These are phyloP conservation scores for Debaryomyces hansenii DNA, from an alignment of 805 yeast genomes.

Conservation along the genomic window DNA sequence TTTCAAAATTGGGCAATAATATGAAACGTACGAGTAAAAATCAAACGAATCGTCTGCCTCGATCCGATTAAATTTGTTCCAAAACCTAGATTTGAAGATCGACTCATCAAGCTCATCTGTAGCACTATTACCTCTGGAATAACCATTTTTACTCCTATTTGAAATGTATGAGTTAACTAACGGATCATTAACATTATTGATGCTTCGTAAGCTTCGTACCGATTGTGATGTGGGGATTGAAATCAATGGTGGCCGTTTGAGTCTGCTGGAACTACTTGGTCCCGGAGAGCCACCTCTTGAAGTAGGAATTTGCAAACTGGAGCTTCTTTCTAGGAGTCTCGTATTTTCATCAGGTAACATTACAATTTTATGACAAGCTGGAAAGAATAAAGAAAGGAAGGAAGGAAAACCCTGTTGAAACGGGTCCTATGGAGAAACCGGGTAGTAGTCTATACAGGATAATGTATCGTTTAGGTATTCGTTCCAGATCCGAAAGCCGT, in stretches of 20 bases:
- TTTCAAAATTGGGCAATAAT: constrained; percentile 30
- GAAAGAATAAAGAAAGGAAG: no score
- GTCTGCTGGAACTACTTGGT: background rate
- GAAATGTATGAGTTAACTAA: constrained; percentile 11
- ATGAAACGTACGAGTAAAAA: constrained; percentile 26
- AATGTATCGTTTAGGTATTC: no score
- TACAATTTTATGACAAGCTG: no score
- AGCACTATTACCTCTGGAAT: background rate
- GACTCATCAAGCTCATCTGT: constrained; percentile 8
- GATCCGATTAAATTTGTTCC: constrained; percentile 6
- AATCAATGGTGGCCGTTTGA: constrained; percentile 23
- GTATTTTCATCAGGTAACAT: constrained; percentile 8
- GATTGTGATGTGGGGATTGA: constrained; percentile 29
- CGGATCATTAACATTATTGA: constrained; percentile 17
- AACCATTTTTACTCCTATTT: background rate
- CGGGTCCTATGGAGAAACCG: no score
- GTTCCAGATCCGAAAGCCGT: no score
- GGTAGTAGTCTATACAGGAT: no score
- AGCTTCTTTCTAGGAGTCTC: constrained; percentile 3
- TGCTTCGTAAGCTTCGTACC: constrained; percentile 17
- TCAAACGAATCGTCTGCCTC: constrained; percentile 13
- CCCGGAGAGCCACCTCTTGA: background rate
- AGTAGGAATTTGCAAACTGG: background rate
- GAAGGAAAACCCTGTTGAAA: no score
- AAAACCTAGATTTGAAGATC: constrained; percentile 7